These are phyloP conservation scores for Peniophora sp. DNA, from an alignment of 1,284 basidiomycete genomes.

Conservation along the genomic window DNA sequence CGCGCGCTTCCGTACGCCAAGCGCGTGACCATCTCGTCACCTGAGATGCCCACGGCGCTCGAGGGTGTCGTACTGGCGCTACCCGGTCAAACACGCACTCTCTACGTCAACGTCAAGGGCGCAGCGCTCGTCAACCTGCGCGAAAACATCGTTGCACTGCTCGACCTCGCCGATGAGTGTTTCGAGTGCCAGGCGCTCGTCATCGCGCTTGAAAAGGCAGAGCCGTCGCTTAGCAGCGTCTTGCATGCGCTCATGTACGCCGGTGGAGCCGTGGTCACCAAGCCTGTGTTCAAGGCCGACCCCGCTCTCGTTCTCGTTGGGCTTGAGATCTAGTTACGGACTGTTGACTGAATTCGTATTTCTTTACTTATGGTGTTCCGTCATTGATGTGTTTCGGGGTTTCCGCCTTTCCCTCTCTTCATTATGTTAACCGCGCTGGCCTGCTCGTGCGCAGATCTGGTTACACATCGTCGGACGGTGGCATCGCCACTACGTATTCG, in stretches of 20 bases:
- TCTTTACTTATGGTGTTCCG: too few relatives aligned
- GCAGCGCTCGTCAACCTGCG: conserved; percentile 67
- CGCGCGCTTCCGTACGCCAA: conserved; percentile 60
- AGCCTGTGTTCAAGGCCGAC: conserved; percentile 64
- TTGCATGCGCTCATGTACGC: conserved; percentile 81
- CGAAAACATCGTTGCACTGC: conserved; percentile 77
- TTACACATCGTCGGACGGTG: too few relatives aligned
- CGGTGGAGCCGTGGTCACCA: conserved; percentile 69
- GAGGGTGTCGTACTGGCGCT: conserved; percentile 70
- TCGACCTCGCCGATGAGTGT: conserved; percentile 76
- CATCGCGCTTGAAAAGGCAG: conserved; percentile 61
- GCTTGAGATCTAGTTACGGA: conserved; percentile 50
- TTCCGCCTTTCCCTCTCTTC: background rate
- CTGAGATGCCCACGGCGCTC: conserved; percentile 57
- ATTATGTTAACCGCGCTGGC: background rate
- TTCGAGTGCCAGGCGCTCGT: conserved; percentile 69
- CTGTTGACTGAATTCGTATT: too few relatives aligned
- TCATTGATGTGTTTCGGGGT: background rate
- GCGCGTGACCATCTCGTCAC: conserved; percentile 63
- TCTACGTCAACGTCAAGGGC: conserved; percentile 77
- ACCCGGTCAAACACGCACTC: conserved; percentile 60
- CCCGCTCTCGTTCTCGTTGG: conserved; percentile 70
- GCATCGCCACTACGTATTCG: too few relatives aligned
- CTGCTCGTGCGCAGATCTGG: too few relatives aligned
- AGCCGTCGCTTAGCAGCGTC: conserved; percentile 48